Percentiles rank a stretch among this genome's conserved stretches.
These are phyloP conservation scores for Puccinia polysora DNA, from an alignment of 1,284 basidiomycete species.

Conservation along the genomic window DNA sequence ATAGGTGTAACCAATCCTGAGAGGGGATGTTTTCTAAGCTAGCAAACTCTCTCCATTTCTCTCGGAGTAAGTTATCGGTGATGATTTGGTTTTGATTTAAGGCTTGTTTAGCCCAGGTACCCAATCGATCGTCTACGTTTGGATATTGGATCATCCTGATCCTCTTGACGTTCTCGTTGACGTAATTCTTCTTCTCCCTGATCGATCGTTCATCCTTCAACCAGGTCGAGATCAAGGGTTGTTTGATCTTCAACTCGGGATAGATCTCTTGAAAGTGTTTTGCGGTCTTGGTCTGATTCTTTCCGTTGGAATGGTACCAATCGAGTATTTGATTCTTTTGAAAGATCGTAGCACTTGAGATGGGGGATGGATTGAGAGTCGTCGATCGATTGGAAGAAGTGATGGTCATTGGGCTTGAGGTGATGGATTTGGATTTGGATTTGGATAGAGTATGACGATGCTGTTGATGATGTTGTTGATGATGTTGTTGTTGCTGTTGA, in stretches of 20 bases:
- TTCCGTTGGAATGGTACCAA: constrained; percentile 30
- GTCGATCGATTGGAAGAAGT: no score
- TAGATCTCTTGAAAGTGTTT: constrained; percentile 13
- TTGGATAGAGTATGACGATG: background rate
- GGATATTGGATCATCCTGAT: constrained; percentile 5
- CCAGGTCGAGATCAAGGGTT: constrained; percentile 29
- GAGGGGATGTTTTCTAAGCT: constrained; percentile 4
- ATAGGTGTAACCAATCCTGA: constrained; percentile 14
- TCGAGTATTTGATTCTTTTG: constrained; percentile 38
- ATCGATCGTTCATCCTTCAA: constrained; percentile 23
- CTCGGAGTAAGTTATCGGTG: constrained; percentile 1
- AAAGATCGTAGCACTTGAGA: constrained; percentile 26
- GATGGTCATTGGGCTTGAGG: background rate
- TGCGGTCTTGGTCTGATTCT: constrained; percentile 26
- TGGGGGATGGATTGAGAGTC: background rate
- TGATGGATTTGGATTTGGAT: background rate
- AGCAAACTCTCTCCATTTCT: constrained; percentile 34
- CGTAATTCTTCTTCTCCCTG: background rate
- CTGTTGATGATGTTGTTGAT: background rate
- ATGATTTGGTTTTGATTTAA: background rate
- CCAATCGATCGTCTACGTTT: background rate
- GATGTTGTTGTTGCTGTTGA: no score
- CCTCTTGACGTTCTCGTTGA: background rate
- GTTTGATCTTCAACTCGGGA: constrained; percentile 17
- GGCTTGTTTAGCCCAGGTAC: constrained; percentile 7